Evolutionary conservation across 2,329 filamentous ascomycete species (phyloP), one percentile per base, ranked within the genome.

Genomic region (Cytospora piceicola): DNA sequence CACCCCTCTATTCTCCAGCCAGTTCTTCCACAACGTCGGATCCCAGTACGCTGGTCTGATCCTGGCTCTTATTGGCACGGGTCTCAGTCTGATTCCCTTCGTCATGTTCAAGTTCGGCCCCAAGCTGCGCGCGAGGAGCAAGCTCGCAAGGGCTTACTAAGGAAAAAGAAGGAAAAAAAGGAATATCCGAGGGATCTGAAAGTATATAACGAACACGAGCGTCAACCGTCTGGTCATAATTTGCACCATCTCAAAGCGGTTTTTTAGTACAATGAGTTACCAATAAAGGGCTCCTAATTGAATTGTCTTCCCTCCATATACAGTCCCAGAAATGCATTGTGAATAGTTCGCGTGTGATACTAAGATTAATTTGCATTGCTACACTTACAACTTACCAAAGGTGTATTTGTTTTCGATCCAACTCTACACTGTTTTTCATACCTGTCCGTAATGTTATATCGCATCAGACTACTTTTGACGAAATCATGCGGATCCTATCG

Each of bases 1-100:
- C 0, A 81, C 82, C 29, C 82, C 82, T 0, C 72, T 85, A 15
- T 84, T 84, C 67, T 82, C 82, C 15, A 79, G 75, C 36, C 79
- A 82, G 56, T 83, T 84, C 73, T 85, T 85, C 73, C 78, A 82
- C 69, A 83, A 83, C 62, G 75, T 85, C 17, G 82, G 82, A 4
- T 83, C 80, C 67, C 81, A 83, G 71, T 84, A 80, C 62, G 82
- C 82, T 1, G 82, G 82, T 12, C 70, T 85, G 22, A 76, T 84
- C 22, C 69, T 85, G 61, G 77, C 81, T 0, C 67, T 83, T 11
- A 74, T 83, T 20, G 82, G 79, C 1, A 81, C 80, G 0, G 63
- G 69, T 3, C 58, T 72, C 53, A 72, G 70, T 64, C 52, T 69
- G 51, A 72, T 79, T 24, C 79, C 80, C 1, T 81, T 80, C 68